phyloP scores from a whole-genome alignment of 2,329 filamentous ascomycete species.

The Emmonsiellopsis sp. region DNA sequence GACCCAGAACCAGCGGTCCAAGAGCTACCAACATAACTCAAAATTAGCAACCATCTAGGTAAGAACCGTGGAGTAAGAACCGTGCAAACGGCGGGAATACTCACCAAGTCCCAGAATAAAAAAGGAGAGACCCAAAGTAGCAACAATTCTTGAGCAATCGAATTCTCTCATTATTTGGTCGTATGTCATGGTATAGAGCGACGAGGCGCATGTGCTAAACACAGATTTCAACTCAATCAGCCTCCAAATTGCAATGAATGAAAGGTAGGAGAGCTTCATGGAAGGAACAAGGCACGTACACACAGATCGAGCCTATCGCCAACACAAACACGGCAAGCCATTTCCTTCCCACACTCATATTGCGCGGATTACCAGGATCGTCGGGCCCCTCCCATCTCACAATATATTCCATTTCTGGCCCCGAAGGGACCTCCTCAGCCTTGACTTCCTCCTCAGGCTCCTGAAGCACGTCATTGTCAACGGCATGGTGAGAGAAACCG shows the following conservation, averaged over 20 bases:
- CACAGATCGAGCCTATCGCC: constrained; percentile 66
- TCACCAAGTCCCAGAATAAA: constrained; percentile 69
- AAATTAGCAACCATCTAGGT: neutral
- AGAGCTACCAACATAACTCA: constrained; percentile 30
- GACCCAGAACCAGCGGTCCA: constrained; percentile 55
- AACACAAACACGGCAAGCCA: constrained; percentile 73
- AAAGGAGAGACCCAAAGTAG: constrained; percentile 69
- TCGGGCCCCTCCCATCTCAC: constrained; percentile 67
- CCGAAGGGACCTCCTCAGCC: constrained; percentile 14
- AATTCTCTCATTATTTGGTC: constrained; percentile 68
- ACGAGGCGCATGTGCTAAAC: constrained; percentile 67
- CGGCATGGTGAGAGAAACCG: constrained; percentile 12
- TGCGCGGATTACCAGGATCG: constrained; percentile 68
- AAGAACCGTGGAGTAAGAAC: neutral
- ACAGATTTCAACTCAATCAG: neutral
- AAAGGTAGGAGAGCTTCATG: neutral
- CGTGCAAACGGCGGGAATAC: constrained; percentile 20
- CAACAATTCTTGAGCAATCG: constrained; percentile 58
- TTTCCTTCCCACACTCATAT: constrained; percentile 55
- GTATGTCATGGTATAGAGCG: constrained; percentile 84
- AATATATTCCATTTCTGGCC: constrained; percentile 46
- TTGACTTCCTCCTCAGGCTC: constrained; percentile 16
- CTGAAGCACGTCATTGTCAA: constrained; percentile 18
- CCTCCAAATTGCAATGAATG: neutral
- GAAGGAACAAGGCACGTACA: constrained; percentile 51